A percentile compares a stretch with the other conserved stretches of the same genome.
phyloP scores from a whole-genome alignment of 2,329 filamentous ascomycete genomes.

The Aureobasidium sp. region DNA sequence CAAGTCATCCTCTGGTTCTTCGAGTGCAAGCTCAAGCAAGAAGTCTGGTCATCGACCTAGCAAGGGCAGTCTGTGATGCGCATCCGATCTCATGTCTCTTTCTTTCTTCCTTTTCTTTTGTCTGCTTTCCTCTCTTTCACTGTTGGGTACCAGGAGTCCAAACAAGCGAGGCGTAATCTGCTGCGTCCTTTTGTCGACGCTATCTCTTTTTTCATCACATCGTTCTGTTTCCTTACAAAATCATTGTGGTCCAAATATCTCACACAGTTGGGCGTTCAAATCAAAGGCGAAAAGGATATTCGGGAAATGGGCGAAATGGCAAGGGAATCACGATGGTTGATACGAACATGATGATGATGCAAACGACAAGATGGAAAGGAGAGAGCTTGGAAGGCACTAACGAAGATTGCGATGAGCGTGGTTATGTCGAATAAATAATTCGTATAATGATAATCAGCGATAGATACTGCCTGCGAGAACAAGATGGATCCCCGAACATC shows the following conservation, averaged over 20 bases:
- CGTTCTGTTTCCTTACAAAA: background rate
- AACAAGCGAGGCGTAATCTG: conserved; percentile 5
- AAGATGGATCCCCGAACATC: too few relatives aligned
- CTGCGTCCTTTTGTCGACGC: background rate
- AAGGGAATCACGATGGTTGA: too few relatives aligned
- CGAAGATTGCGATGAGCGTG: too few relatives aligned
- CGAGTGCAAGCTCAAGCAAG: background rate
- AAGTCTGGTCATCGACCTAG: background rate
- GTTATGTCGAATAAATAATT: too few relatives aligned
- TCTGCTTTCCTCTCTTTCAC: background rate
- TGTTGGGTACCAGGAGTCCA: background rate
- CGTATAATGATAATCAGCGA: too few relatives aligned
- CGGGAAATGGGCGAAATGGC: background rate
- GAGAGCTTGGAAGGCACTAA: too few relatives aligned
- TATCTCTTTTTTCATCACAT: background rate
- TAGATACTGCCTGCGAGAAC: too few relatives aligned
- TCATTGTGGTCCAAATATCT: background rate
- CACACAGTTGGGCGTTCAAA: background rate
- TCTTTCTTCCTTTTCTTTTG: too few relatives aligned
- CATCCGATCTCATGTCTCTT: too few relatives aligned
- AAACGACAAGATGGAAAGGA: too few relatives aligned
- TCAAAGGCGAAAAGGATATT: background rate
- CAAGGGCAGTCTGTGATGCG: conserved; percentile 2
- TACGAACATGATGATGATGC: too few relatives aligned
- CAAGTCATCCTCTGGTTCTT: background rate